These are phyloP conservation scores for Lizonia empirigonia DNA, from an alignment of 2,329 filamentous ascomycete species.

Conservation along the genomic window DNA sequence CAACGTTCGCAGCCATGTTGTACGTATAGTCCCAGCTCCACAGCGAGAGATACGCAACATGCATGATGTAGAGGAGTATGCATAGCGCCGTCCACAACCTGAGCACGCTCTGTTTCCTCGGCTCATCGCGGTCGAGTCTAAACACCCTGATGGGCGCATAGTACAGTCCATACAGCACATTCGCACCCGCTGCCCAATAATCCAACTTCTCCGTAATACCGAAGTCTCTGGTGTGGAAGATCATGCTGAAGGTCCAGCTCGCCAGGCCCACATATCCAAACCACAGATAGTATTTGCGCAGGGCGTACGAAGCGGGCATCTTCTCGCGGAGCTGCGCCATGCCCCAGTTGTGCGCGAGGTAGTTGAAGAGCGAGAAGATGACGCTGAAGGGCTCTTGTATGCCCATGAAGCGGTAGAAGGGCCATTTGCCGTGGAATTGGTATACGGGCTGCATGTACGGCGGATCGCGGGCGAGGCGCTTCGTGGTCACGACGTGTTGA, in stretches of 20 bases:
- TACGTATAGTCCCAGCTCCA: slow-evolving; percentile 95
- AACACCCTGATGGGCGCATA: slow-evolving; percentile 83
- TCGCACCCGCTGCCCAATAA: slow-evolving; percentile 92
- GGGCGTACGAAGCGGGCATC: slow-evolving; percentile 74
- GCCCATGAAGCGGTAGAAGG: slow-evolving; percentile 86
- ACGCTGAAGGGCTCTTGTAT: slow-evolving; percentile 96
- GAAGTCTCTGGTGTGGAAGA: slow-evolving; percentile 94
- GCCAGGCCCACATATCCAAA: slow-evolving; percentile 82
- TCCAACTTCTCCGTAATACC: slow-evolving; percentile 87
- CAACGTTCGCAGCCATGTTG: slow-evolving; percentile 96
- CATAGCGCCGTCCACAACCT: slow-evolving; percentile 79
- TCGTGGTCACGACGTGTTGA: slow-evolving; percentile 85
- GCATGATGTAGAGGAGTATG: slow-evolving; percentile 69
- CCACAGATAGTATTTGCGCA: slow-evolving; percentile 78
- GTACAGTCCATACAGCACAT: slow-evolving; percentile 88
- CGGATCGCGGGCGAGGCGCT: slow-evolving; percentile 68
- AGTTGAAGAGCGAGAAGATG: slow-evolving; percentile 90
- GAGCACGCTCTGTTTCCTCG: slow-evolving; percentile 60
- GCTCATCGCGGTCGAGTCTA: slow-evolving; percentile 70
- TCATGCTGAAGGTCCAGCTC: slow-evolving; percentile 85
- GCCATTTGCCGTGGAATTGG: slow-evolving; percentile 99
- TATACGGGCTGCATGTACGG: slow-evolving; percentile 71
- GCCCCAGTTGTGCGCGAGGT: slow-evolving; percentile 81
- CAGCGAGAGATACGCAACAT: slow-evolving; percentile 83
- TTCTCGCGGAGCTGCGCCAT: slow-evolving; percentile 70